Base-by-base conservation (phyloP, 2,329 filamentous ascomycete species). In the Curvularia eragrostidis region DNA sequence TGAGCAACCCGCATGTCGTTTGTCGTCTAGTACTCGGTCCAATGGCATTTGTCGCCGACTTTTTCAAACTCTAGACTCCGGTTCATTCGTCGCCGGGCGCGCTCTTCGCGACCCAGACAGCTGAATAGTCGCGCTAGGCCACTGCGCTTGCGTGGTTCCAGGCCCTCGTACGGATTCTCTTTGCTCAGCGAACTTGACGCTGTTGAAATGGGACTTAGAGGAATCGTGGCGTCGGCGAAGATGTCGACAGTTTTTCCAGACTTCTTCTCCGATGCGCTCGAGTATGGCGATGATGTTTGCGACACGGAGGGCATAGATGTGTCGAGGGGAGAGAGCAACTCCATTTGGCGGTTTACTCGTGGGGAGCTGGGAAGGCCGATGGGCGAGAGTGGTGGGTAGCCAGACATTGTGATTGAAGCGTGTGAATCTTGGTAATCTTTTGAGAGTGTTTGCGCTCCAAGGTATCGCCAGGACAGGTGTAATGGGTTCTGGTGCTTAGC, bases 171-270 rank as follows among this genome's bases (percentile, higher is more conserved):
- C 1, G 67, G 62, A 13, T 54, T 51, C 28, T 69, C 65, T 34
- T 58, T 61, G 47, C 18, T 48, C 5, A 30, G 46, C n/a, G 56
- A 59, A 44, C 52, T 63, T 8, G 67, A 62, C 2, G 63, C 57
- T 0, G 71, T 66, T 0, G 71, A 66, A 2, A 57, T 42, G 0
- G 73, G 73, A 58, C 70, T 73, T 15, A 75, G 67, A 1, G 73
- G 73, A 43, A 76, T 73, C 1, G 69, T 75, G 1, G 73, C 73
- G 41, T 75, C 71, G 56, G 63, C 65, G 65, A 76, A 76, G 56
- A 76, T 75, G 43, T 64, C 46, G 51, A 63, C 59, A 13, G 42
- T 50, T 38, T 64, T 60, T 41, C 58, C 53, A 32, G 61, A 52
- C 8, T 47, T 44, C 54, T 67, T 69, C 34, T 67, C 62, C 13